Evolutionary conservation across 2,329 filamentous ascomycete genomes (phyloP), one percentile per base, ranked within the genome.

Genomic region (Zymoseptoria ardabiliae): DNA sequence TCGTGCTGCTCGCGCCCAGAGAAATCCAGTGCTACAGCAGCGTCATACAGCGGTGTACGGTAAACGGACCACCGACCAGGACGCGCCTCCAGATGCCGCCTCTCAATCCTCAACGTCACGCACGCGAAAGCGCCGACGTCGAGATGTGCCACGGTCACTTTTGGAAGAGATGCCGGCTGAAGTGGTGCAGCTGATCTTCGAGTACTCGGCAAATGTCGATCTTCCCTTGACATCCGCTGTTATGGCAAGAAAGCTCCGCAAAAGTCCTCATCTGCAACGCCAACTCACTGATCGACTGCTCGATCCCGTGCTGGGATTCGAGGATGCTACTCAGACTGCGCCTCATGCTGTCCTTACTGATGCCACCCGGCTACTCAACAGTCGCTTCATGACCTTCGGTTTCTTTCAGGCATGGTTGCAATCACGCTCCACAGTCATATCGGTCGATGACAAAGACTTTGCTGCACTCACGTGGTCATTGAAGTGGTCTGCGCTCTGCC

Each of bases 111-210:
- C 50, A 21, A 41, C 55, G 20, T 49, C 51, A 54, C 56, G 45
- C 48, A 28, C 62, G 56, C 63, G 55, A 54, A 64, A 66, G 50
- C 64, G 61, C 30, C 61, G 48, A 57, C 64, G 48, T 48, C 58
- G 35, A 41, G 30, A 50, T 20, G 51, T 8, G 17, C 52, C 35
- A 30, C 56, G 60, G 1, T 70, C 22, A 66, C 71, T 53, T 51
- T 59, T 74, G 30, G 72, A 74, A 54, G 61, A 68, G 49, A 57
- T 74, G 21, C 72, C 72, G n/a, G 66, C 66, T 6, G 72, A 74
- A 57, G 66, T 74, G 13, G 51, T 73, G 30, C 70, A 74, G 55
- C 58, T 63, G 20, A 73, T 74, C 41, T 74, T 74, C 53, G 61
- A 68, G 11, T 64, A 62, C 30, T 68, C 67, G 21, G 65, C 60